Percentiles rank a stretch among this genome's conserved stretches.
phyloP scores from a whole-genome alignment of 208 protist genomes.

The Leptomonas pyrrhocoris region DNA sequence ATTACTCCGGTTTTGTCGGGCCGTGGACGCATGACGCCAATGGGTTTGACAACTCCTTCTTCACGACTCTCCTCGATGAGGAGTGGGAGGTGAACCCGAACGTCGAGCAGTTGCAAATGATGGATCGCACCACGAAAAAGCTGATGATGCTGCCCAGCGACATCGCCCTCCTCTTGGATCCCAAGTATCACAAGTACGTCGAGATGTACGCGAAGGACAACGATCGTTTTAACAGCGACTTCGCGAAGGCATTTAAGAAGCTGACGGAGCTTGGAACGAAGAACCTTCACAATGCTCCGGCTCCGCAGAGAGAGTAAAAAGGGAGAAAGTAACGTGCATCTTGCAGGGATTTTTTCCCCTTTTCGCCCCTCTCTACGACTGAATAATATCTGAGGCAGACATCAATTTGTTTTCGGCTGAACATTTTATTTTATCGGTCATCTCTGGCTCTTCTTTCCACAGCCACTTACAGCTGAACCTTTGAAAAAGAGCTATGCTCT shows the following conservation, averaged over 20 bases:
- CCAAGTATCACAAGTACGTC: constrained; percentile 79
- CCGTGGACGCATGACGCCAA: constrained; percentile 92
- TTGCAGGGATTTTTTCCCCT: neutral
- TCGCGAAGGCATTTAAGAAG: constrained; percentile 81
- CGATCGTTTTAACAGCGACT: constrained; percentile 88
- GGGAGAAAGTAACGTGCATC: neutral
- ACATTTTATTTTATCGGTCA: no score
- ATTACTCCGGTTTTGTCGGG: constrained; percentile 85
- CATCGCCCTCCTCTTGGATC: constrained; percentile 82
- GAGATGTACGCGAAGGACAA: constrained; percentile 92
- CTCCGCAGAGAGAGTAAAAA: neutral
- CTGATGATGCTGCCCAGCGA: constrained; percentile 95
- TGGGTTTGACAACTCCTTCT: constrained; percentile 94
- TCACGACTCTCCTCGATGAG: constrained; percentile 77
- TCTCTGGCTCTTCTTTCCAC: neutral
- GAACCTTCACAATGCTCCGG: constrained; percentile 30
- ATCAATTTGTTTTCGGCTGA: no score
- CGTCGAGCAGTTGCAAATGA: constrained; percentile 72
- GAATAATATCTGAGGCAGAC: no score
- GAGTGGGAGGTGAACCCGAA: constrained; percentile 83
- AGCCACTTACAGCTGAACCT: no score
- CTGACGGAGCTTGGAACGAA: constrained; percentile 67
- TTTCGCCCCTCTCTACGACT: neutral
- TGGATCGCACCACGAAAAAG: constrained; percentile 69
- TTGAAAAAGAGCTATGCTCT: no score